phyloP scores from a whole-genome alignment of 2,329 filamentous ascomycete species.

The Cucurbitaria berberidis region DNA sequence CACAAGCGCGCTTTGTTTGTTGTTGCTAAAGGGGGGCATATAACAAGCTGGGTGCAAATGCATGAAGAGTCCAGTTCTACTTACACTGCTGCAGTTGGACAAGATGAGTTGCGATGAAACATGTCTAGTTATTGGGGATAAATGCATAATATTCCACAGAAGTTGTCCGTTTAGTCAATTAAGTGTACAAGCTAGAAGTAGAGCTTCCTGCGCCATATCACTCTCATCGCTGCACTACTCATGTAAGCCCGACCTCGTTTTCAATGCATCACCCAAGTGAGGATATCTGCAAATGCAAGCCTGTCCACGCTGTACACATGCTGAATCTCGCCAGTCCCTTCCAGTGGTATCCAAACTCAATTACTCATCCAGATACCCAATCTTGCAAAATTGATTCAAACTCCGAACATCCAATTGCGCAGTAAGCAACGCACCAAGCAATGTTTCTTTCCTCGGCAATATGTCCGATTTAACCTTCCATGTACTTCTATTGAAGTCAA shows the following conservation, averaged over 20 bases:
- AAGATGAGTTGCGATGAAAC: no score
- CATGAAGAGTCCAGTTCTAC: no score
- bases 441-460: constrained; percentile 53
- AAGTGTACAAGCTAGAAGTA: constrained; percentile 2
- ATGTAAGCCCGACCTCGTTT: not conserved
- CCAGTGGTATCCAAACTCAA: not conserved
- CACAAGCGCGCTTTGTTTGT: no score
- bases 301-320: not conserved
- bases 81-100: no score
- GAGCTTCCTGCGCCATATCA: not conserved
- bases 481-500: constrained; percentile 37
- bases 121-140: not conserved
- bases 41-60: no score
- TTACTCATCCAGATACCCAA: constrained; percentile 46
- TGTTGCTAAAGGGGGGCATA: no score
- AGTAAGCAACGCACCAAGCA: constrained; percentile 55
- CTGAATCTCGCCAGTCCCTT: not conserved
- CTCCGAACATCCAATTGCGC: constrained; percentile 52
- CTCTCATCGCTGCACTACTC: not conserved
- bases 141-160: not conserved
- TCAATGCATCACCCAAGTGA: not conserved
- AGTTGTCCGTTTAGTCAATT: not conserved
- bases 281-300: not conserved
- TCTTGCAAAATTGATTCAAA: constrained; percentile 50
- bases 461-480: constrained; percentile 50